phyloP scores from a whole-genome alignment of 2,329 filamentous ascomycete species.

The Colletotrichum eleusines region DNA sequence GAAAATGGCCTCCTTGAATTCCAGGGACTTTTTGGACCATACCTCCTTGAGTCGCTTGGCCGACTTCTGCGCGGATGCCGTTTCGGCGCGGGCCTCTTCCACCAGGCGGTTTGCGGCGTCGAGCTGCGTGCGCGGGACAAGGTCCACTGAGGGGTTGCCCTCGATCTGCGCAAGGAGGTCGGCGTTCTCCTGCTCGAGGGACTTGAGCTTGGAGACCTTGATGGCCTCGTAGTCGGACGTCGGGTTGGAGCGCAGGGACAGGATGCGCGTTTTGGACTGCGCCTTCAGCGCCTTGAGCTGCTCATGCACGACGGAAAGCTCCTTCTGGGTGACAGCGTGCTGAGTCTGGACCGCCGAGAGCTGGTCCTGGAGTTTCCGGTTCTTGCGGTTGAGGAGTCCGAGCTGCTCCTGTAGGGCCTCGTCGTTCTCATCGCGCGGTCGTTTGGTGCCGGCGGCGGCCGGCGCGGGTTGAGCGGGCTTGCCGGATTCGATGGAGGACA shows the following conservation, averaged over 20 bases:
- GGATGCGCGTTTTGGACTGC: constrained; percentile 81
- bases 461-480: constrained; percentile 50
- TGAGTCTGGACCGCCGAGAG: constrained; percentile 77
- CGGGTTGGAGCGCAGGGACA: constrained; percentile 92
- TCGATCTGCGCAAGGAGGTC: constrained; percentile 82
- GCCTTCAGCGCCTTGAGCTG: constrained; percentile 77
- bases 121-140: constrained; percentile 82
- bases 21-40: constrained; percentile 88
- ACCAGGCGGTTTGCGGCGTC: constrained; percentile 82
- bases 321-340: constrained; percentile 77
- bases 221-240: constrained; percentile 87
- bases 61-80: constrained; percentile 82
- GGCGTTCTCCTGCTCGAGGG: constrained; percentile 84
- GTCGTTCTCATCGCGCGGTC: constrained; percentile 68
- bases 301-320: constrained; percentile 77
- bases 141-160: constrained; percentile 62
- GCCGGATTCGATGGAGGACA: constrained; percentile 72
- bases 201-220: constrained; percentile 82
- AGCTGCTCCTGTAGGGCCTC: constrained; percentile 75
- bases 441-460: constrained; percentile 67
- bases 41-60: constrained; percentile 90
- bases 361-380: constrained; percentile 85
- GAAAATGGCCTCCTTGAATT: constrained; percentile 96
- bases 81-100: constrained; percentile 75
- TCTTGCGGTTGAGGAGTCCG: constrained; percentile 88